Evolutionary conservation across 768 basidiomycete genomes (phyloP), one percentile per base, ranked within the genome.

Genomic region (Tubosaeta sp.): DNA sequence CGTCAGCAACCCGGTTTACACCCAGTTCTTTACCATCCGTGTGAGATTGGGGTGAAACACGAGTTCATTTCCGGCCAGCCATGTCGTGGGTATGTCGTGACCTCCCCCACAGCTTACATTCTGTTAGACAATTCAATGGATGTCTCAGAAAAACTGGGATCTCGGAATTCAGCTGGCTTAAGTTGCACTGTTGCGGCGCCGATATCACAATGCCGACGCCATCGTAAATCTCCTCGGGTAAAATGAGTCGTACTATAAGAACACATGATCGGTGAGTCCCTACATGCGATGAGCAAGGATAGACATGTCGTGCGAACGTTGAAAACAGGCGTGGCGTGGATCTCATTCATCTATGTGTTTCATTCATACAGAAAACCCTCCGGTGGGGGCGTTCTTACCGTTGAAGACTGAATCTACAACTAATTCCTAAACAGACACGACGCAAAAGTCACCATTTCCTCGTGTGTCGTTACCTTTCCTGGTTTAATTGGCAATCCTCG

Each of bases 31-130:
- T 16, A 35, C 39, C 30, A 38, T 46, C 46, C 25, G 32, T 31
- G 39, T 36, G 46, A 46, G 34, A 35, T 48, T 48, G 46, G 16
- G 39, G 60, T 62, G 60, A 61, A 46, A 61, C 56, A 59, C 31
- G 19, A 13, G 40, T 48, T 52, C 48, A 38, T 56, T 48, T 51
- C 44, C 46, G 49, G 10, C 19, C 14, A 30, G 27, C 41, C 49
- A 12, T 45, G 27, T 31, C 34, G 29, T 45, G 18, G 3, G 40
- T 39, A 25, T 51, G 46, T 36, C 42, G 42, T 47, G 14, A n/a
- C 21, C 13, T 38, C 32, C 39, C 46, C 48, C 32, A 38, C 38
- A 48, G 22, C 42, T 29, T 14, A 38, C 29, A 12, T 53, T 48
- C 24, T 34, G 42, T 54, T 48, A 24, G 44, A n/a, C 27, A 22